Evolutionary conservation across 2,329 filamentous ascomycete genomes (phyloP).

Genomic region (Aspergillus sp.): DNA sequence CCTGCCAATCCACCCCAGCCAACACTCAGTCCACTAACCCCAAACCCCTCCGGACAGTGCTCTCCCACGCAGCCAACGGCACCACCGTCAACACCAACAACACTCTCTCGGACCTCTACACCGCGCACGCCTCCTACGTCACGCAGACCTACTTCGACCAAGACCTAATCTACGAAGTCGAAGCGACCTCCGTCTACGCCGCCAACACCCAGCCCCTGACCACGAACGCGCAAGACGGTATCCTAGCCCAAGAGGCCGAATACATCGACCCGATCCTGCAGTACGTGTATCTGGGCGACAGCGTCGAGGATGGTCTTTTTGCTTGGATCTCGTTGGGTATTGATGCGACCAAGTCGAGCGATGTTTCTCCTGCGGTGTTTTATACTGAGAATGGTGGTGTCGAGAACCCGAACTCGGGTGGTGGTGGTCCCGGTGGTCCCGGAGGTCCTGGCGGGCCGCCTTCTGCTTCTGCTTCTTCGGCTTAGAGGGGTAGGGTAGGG

Average conservation of each 20-base stretch:
- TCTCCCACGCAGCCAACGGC: constrained; percentile 31
- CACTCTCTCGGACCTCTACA: constrained; percentile 49
- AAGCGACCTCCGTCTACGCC: constrained; percentile 48
- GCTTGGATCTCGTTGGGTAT: constrained; percentile 56
- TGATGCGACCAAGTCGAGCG: constrained; percentile 37
- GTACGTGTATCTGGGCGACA: constrained; percentile 57
- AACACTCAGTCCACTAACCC: background rate
- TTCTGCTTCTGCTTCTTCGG: background rate
- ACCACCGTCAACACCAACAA: constrained; percentile 48
- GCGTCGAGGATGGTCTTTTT: constrained; percentile 52
- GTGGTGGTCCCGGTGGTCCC: background rate
- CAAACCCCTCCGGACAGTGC: constrained; percentile 16
- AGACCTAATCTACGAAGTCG: constrained; percentile 53
- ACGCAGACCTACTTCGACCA: constrained; percentile 67
- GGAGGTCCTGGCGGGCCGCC: constrained; percentile 5
- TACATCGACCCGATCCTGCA: constrained; percentile 59
- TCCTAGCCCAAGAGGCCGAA: constrained; percentile 51
- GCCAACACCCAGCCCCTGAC: constrained; percentile 50
- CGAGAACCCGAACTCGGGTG: constrained; percentile 25
- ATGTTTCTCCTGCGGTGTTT: constrained; percentile 30
- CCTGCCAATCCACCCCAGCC: background rate
- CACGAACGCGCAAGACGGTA: constrained; percentile 52
- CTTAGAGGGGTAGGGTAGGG: background rate
- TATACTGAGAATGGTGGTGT: constrained; percentile 36
- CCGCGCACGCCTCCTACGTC: constrained; percentile 54